Base-by-base conservation (phyloP, 768 basidiomycete genomes). In the Kwoniella botswanensis region DNA sequence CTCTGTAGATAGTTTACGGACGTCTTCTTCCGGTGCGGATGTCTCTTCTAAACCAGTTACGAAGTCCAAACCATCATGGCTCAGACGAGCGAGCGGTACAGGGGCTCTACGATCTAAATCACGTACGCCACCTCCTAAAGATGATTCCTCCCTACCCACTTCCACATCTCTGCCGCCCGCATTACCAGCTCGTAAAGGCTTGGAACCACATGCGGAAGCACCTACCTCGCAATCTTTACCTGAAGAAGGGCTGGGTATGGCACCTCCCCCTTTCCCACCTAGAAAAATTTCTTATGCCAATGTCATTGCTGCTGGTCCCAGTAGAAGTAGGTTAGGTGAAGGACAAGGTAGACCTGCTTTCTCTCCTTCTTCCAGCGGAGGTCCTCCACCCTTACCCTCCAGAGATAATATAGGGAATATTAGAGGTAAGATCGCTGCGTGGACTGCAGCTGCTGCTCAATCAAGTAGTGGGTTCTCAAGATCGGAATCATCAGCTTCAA, bases 31-130 rank as follows among this genome's bases (percentile, higher is more conserved):
- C 9, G 24, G 18, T 18, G 68, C 68, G 11, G 74, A 74, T 29
- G 18, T 52, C 55, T 22, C 42, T 18, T 18, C 46, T 5, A 76
- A 72, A 65, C 77, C 79, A 4, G 26, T 65, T 3, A 63, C 79
- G 2, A 76, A 75, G 52, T 66, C 75, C 9, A 80, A 80, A 64
- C 79, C 79, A 15, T 73, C 71, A 3, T 80, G 79, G 79, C 67
- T 80, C 3, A 53, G 79, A 58, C 71, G 79, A 17, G 77, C 79
- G 2, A 75, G 73, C 42, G 72, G 73, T 12, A 76, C 70, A 17
- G 74, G 72, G 0, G 69, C 68, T 2, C 54, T 78, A 53, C 63
- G 79, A 7, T 68, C 76, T 13, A 80, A 80, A 50, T 75, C 77
- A 15, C 72, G 67, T 44, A 68, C 65, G 1, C 79, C 79, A 1